These are phyloP conservation scores for Phyllosticta citrichinensis DNA, from an alignment of 2,329 filamentous ascomycete genomes.

Conservation along the genomic window DNA sequence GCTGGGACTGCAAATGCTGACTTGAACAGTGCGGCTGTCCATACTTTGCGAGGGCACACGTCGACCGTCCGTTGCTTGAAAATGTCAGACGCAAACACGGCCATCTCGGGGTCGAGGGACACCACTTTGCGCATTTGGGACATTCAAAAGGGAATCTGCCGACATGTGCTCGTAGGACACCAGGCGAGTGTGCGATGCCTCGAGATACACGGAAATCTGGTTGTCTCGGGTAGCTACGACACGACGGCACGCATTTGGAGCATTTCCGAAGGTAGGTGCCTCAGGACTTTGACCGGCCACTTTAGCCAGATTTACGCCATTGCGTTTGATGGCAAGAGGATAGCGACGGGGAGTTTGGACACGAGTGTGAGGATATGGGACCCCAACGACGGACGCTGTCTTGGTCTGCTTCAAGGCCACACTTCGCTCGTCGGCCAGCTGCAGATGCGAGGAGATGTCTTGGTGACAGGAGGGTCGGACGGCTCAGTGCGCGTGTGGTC, in stretches of 20 bases:
- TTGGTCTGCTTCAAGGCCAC: conserved; percentile 90
- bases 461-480: conserved; percentile 93
- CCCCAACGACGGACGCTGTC: conserved; percentile 65
- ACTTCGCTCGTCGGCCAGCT: conserved; percentile 94
- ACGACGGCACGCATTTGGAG: conserved; percentile 97
- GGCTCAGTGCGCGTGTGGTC: conserved; percentile 97
- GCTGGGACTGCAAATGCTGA: not conserved
- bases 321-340: conserved; percentile 86
- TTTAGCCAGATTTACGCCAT: conserved; percentile 99
- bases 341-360: conserved; percentile 91
- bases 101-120: conserved; percentile 92
- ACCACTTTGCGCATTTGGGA: conserved; percentile 95
- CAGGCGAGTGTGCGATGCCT: conserved; percentile 92
- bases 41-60: conserved; percentile 86
- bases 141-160: conserved; percentile 75
- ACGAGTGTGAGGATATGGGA: conserved; percentile 98
- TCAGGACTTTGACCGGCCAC: conserved; percentile 83
- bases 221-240: conserved; percentile 97
- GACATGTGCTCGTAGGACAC: conserved; percentile 85
- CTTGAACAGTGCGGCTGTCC: conserved; percentile 53
- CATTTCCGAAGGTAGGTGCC: conserved; percentile 86
- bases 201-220: conserved; percentile 90
- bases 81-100: conserved; percentile 89
- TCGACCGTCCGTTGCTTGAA: conserved; percentile 95
- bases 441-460: conserved; percentile 87